Base-by-base conservation (phyloP, 768 basidiomycete species). In the Pulveroboletus frians region DNA sequence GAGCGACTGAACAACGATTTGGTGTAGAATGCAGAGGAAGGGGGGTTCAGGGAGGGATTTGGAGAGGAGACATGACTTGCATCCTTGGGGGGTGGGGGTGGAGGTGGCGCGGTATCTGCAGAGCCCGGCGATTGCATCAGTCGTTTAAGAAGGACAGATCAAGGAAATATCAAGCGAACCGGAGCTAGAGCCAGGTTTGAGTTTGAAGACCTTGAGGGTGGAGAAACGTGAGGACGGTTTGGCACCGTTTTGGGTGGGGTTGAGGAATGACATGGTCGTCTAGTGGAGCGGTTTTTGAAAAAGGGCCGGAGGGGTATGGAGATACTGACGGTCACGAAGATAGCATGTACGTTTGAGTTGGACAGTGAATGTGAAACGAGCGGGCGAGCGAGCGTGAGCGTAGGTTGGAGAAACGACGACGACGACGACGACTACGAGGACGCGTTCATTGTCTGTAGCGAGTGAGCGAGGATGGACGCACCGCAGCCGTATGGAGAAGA, bases 71-170 rank as follows among this genome's bases (percentile, higher is more conserved):
- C 11, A 67, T 79, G 9, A 10, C 15, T 23, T 7, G 70, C 59
- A 55, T 87, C 85, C 66, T 87, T 86, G 35, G 84, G 84, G 0
- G 85, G 85, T 2, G 84, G 84, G 0, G 85, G 85, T 2, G 71
- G 77, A 7, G 78, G 79, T 30, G 71, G 68, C 40, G 50, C 49
- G 14, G 50, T 6, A n/a, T 59, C 59, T 63, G 44, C 11, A 40
- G 13, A 14, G n/a, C 17, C 18, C 8, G 21, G 32, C 8, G 18
- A 50, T 36, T 21, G 39, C 1, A 37, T 17, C 6, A 30, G 18
- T 4, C 10, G 2, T 9, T 9, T 2, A 44, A 39, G 23, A 49
- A 38, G n/a, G 23, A 30, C 1, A 23, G 23, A 11, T 15, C 15
- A 15, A 29, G 21, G 14, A 50, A 40, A 5, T 9, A 53, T 49